Conservation (phyloP, 768 basidiomycete species). For the Boletus fagicola region DNA sequence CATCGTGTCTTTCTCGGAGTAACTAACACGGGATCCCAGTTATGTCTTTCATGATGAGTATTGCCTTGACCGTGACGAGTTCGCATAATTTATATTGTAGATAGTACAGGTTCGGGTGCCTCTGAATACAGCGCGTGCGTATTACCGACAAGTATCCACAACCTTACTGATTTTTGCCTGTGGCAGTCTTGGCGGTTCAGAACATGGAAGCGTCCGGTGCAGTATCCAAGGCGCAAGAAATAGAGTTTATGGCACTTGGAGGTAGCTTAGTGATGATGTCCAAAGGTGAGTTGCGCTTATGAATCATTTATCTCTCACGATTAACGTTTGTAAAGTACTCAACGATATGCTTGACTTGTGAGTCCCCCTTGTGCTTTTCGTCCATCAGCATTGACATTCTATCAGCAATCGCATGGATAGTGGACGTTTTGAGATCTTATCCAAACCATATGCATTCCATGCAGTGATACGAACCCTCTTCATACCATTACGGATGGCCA, state of each 20-base stretch:
- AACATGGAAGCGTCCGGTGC: constrained; percentile 83
- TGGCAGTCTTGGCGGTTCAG: constrained; percentile 75
- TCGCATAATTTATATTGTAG: constrained; percentile 14
- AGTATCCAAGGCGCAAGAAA: constrained; percentile 71
- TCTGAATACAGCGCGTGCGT: constrained; percentile 65
- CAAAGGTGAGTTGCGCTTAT: constrained; percentile 49
- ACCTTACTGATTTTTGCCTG: constrained; percentile 1
- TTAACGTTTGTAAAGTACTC: constrained; percentile 45
- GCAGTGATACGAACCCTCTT: constrained; percentile 74
- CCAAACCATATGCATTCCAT: constrained; percentile 72
- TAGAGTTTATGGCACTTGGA: constrained; percentile 85
- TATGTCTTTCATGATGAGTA: constrained; percentile 78
- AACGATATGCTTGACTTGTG: constrained; percentile 83
- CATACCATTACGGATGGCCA: constrained; percentile 64
- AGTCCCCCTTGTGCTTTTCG: constrained; percentile 23
- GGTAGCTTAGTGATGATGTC: constrained; percentile 88
- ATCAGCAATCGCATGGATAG: constrained; percentile 82
- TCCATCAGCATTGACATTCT: constrained; percentile 2
- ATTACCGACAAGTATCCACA: background rate
- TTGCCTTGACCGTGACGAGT: constrained; percentile 1
- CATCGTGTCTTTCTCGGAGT: constrained; percentile 6
- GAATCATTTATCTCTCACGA: background rate
- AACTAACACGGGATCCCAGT: constrained; percentile 34
- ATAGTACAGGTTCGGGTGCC: constrained; percentile 72
- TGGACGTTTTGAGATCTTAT: constrained; percentile 72